phyloP scores from a whole-genome alignment of 1,139 yeast genomes.

The Meyerozyma carpophila region DNA sequence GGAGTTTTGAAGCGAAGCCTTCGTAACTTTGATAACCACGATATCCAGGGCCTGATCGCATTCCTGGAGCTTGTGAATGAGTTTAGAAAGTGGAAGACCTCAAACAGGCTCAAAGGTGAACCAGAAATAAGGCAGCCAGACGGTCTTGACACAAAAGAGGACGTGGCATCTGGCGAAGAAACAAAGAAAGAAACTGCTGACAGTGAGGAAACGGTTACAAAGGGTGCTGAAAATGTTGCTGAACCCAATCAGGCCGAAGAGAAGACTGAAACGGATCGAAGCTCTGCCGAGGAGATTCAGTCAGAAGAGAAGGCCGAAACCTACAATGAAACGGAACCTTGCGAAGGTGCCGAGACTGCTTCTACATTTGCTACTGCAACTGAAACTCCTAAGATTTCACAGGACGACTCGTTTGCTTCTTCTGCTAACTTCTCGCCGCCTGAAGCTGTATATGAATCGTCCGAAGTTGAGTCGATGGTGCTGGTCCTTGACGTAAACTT shows the following conservation, averaged over 20 bases:
- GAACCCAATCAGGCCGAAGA: no score
- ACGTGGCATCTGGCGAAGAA: no score
- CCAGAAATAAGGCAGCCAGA: not conserved
- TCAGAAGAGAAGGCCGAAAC: no score
- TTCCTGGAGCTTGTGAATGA: not conserved
- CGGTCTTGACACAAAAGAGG: not conserved
- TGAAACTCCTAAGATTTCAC: no score
- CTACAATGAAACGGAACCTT: no score
- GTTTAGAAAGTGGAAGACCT: not conserved
- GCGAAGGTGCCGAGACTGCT: no score
- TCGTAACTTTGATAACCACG: not conserved
- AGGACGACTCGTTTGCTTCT: not conserved
- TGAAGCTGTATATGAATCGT: not conserved
- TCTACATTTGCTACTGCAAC: no score
- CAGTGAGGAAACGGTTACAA: no score
- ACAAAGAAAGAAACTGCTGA: no score
- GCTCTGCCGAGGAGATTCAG: no score
- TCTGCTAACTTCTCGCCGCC: not conserved
- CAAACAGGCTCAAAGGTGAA: not conserved
- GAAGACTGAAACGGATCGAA: no score
- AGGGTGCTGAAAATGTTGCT: not conserved
- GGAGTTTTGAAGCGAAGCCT: constrained; percentile 1
- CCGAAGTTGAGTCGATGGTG: not conserved
- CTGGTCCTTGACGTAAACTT: not conserved
- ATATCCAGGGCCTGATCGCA: not conserved